Evolutionary conservation across 192 early-diverging fungal species (phyloP).

Genomic region (Pecoramyces ruminantium): DNA sequence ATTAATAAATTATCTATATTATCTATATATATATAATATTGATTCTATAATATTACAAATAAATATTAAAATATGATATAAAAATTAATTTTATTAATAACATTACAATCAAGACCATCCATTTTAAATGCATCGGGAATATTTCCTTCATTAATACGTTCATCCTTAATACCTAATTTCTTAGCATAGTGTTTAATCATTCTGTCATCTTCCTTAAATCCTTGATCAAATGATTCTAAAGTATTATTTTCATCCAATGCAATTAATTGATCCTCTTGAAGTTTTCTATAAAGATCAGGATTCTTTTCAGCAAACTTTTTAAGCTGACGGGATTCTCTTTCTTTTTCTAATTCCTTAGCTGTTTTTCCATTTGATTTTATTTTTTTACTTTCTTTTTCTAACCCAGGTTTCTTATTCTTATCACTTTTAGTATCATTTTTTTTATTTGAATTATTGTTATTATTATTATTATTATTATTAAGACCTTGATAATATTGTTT

Average conservation of each 20-base stretch:
- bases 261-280: slow-evolving; percentile 9
- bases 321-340: slow-evolving; percentile 16
- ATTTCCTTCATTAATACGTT: background rate
- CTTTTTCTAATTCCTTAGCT: background rate
- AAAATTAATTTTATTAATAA: background rate
- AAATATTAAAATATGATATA: no score
- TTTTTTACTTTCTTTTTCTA: background rate
- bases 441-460: background rate
- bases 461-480: background rate
- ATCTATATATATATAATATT: no score
- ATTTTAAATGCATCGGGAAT: background rate
- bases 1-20: no score
- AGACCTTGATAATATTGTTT: background rate
- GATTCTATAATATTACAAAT: no score
- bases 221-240: slow-evolving; percentile 8
- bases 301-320: slow-evolving; percentile 28
- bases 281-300: slow-evolving; percentile 21
- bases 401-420: background rate
- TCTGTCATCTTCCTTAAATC: slow-evolving; percentile 20
- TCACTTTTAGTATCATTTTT: background rate
- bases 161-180: slow-evolving; percentile 17
- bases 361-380: background rate
- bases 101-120: background rate
- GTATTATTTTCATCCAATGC: slow-evolving; percentile 7
- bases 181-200: slow-evolving; percentile 25